These are phyloP conservation scores for Karstenula rhodostoma DNA, from an alignment of 2,329 filamentous ascomycete genomes.

Conservation along the genomic window DNA sequence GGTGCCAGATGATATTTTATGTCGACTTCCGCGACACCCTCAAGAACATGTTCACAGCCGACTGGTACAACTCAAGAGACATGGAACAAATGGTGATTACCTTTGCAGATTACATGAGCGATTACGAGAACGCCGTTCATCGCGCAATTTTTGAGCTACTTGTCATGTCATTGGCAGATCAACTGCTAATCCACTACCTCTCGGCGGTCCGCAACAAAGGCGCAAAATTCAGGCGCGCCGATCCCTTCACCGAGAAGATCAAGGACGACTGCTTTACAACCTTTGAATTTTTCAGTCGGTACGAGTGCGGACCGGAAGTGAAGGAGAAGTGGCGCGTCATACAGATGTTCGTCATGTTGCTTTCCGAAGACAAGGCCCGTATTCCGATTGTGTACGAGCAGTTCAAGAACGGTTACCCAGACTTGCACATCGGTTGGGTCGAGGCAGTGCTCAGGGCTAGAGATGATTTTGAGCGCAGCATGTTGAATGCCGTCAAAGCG, in stretches of 20 bases:
- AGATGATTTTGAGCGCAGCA: slow-evolving; percentile 91
- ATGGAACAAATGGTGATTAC: slow-evolving; percentile 96
- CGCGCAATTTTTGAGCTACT: slow-evolving; percentile 89
- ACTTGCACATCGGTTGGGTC: slow-evolving; percentile 93
- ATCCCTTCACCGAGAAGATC: slow-evolving; percentile 92
- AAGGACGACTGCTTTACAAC: slow-evolving; percentile 90
- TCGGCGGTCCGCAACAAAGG: slow-evolving; percentile 85
- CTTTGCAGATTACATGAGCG: slow-evolving; percentile 91
- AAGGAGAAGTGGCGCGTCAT: slow-evolving; percentile 94
- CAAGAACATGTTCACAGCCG: slow-evolving; percentile 86
- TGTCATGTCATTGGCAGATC: slow-evolving; percentile 90
- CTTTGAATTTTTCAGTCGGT: slow-evolving; percentile 84
- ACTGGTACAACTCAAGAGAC: slow-evolving; percentile 85
- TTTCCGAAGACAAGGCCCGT: slow-evolving; percentile 76
- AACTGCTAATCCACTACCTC: slow-evolving; percentile 87
- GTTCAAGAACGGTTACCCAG: slow-evolving; percentile 91
- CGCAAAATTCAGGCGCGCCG: slow-evolving; percentile 84
- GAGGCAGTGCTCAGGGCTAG: slow-evolving; percentile 85
- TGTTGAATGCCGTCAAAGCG: slow-evolving; percentile 88
- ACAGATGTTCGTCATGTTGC: slow-evolving; percentile 79
- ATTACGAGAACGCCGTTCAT: slow-evolving; percentile 86
- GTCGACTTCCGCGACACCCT: slow-evolving; percentile 88
- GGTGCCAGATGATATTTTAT: slow-evolving; percentile 85
- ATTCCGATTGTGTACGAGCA: slow-evolving; percentile 80
- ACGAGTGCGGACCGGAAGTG: slow-evolving; percentile 65